phyloP scores from a whole-genome alignment of 1,284 basidiomycete genomes.

The Malassezia globosa region DNA sequence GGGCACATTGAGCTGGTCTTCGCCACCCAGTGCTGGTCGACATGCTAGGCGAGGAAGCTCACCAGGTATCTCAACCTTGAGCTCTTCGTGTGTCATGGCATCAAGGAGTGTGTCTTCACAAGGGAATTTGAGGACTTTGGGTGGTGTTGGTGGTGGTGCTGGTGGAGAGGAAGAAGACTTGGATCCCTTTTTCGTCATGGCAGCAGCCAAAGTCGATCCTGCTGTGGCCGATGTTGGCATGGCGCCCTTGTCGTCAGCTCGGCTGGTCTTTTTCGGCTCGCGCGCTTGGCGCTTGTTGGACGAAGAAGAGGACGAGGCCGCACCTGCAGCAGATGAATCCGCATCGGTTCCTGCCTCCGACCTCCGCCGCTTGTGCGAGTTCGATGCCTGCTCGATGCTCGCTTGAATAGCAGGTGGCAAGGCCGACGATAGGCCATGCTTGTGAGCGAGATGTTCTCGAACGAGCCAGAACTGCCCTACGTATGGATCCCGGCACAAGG shows the following conservation, averaged over 20 bases:
- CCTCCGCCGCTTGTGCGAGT: slow-evolving; percentile 53
- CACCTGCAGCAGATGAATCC: slow-evolving; percentile 56
- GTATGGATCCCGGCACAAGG: slow-evolving; percentile 75
- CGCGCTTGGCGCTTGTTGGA: slow-evolving; percentile 63
- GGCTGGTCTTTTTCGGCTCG: slow-evolving; percentile 48
- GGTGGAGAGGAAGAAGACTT: slow-evolving; percentile 48
- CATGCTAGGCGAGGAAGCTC: slow-evolving; percentile 27
- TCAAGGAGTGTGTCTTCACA: slow-evolving; percentile 51
- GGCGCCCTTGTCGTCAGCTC: too few species aligned
- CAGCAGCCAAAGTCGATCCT: too few species aligned
- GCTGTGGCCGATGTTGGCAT: too few species aligned
- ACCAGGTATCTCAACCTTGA: slow-evolving; percentile 28
- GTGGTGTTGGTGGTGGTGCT: slow-evolving; percentile 55
- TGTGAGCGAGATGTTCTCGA: slow-evolving; percentile 67
- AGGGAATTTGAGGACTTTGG: slow-evolving; percentile 68
- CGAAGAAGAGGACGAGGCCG: too few species aligned
- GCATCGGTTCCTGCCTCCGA: slow-evolving; percentile 71
- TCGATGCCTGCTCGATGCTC: slow-evolving; percentile 51
- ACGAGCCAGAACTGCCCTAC: slow-evolving; percentile 91
- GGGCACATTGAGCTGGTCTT: slow-evolving; percentile 65
- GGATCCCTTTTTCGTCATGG: not conserved
- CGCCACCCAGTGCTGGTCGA: slow-evolving; percentile 61
- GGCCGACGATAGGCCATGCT: slow-evolving; percentile 65
- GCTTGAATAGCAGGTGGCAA: slow-evolving; percentile 73
- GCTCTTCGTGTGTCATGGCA: slow-evolving; percentile 39